Base-by-base conservation (phyloP, 495 filamentous ascomycete species). In the Penicillium salamii region DNA sequence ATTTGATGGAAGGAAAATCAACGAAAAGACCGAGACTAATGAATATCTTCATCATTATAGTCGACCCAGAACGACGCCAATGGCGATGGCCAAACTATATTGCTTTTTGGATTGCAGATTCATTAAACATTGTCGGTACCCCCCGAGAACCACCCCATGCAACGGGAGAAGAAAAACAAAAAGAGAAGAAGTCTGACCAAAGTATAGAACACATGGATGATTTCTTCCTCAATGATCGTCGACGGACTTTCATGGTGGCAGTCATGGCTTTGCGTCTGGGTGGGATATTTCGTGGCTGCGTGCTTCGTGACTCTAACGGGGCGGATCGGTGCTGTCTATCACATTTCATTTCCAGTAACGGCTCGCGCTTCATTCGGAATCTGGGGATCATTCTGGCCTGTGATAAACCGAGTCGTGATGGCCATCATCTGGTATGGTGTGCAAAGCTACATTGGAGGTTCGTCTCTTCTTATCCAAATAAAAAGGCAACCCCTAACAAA, bases 211-310 rank as follows among this genome's bases (percentile, higher is more conserved):
- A 97, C 91, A 13, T 97, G 91, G 91, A 96, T 96, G 91, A 96
- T 96, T 52, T 83, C 86, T 0, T 91, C 88, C 11, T 86, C 88
- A 4, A 86, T 85, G 72, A 91, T 95, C 62, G 77, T 84, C 0
- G 73, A 68, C 47, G 88, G 90, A 6, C 74, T 96, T 38, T 89
- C 89, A 4, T 97, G 91, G 91, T 97, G 91, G 91, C 90, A 96
- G 68, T 83, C 89, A 2, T 96, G 91, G 91, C 72, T 96, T 11
- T 93, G 89, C 63, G 83, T 86, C 33, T 90, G 87, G 87, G 73
- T 89, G 19, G 91, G 91, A 42, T 95, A 95, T 61, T 75, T 82
- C 33, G 84, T 95, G 52, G 80, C 89, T 0, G 89, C 78, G 15
- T 69, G 57, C 53, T 93, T 95, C 67, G 81, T 95, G 50, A 85